Evolutionary conservation across 805 yeast species (phyloP), one percentile per base, ranked within the genome.

Genomic region (Candida ipomoeae): DNA sequence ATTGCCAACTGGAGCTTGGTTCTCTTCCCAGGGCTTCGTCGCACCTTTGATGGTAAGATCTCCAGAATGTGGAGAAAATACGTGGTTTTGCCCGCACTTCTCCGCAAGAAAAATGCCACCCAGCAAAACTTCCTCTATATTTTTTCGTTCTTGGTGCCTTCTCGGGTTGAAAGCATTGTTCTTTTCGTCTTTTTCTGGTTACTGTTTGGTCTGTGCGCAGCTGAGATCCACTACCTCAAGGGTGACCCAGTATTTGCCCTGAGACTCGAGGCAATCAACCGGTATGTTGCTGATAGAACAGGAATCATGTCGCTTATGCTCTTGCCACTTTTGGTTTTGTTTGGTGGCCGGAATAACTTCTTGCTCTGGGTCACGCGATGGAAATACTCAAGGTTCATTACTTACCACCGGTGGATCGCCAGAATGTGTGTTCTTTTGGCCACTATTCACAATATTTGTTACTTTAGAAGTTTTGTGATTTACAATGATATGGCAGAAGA

Each of bases 1-100:
- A 18, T 78, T 14, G 58, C 64, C 40, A 75, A 79, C 52, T 75
- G 81, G 77, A 32, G 64, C 5, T 57, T 63, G 34, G 60, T 66
- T 40, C 52, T 78, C 21, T 67, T 70, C 26, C 83, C 83, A 3
- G 51, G 62, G 1, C 42, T 70, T 21, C 53, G 64, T 8, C 62
- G 63, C 31, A 48, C 55, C 3, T 56, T 67, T 13, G 68, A 67
- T 20, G 74, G 73, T 0, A 62, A 59, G 3, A 18, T 62, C 14
- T 51, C 63, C 2, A 62, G 70, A 13, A 41, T 52, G 42, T 52
- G 59, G 44, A 65, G 71, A 55, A 59, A 59, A 43, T 53, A 64
- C 48, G 55, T 69, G 11, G 52, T 62, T 4, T 49, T 69, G 34
- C 70, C 73, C 1, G 71, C 73, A 1, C 55, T 62, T 17, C 51